phyloP scores from a whole-genome alignment of 176 grass and related monocot species.

The Musa beccarii region DNA sequence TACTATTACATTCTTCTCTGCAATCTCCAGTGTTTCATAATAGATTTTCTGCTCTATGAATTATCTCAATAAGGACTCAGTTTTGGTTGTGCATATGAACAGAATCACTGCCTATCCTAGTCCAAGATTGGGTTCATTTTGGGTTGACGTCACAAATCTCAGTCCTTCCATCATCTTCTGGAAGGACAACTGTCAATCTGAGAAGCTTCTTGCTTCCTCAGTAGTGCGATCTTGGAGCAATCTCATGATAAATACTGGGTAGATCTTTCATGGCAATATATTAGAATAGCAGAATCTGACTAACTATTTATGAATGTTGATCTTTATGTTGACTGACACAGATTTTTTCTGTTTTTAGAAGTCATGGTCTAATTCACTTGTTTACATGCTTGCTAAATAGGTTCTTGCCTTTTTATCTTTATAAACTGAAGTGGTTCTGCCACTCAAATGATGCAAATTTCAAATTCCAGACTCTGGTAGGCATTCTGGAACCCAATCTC shows the following conservation, averaged over 20 bases:
- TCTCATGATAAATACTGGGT: background rate
- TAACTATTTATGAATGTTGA: background rate
- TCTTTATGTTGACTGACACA: background rate
- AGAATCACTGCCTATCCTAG: background rate
- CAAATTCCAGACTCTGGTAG: constrained; percentile 38
- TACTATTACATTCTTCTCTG: background rate
- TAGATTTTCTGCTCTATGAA: no score
- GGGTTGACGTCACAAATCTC: background rate
- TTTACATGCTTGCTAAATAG: background rate
- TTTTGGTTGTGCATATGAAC: background rate
- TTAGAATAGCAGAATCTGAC: background rate
- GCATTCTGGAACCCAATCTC: constrained; percentile 47
- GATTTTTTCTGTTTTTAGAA: background rate
- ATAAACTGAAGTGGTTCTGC: background rate
- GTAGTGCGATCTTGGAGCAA: background rate
- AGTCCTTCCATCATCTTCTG: background rate
- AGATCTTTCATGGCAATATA: background rate
- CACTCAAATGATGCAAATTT: background rate
- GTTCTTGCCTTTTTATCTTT: background rate
- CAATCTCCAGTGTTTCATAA: background rate
- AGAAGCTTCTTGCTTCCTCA: background rate
- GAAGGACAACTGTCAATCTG: background rate
- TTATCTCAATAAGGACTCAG: no score
- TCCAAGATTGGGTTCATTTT: background rate
- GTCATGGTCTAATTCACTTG: background rate